These are phyloP conservation scores for Lumnitzera racemosa DNA, from an alignment of 345 rosid genomes.

Conservation along the genomic window DNA sequence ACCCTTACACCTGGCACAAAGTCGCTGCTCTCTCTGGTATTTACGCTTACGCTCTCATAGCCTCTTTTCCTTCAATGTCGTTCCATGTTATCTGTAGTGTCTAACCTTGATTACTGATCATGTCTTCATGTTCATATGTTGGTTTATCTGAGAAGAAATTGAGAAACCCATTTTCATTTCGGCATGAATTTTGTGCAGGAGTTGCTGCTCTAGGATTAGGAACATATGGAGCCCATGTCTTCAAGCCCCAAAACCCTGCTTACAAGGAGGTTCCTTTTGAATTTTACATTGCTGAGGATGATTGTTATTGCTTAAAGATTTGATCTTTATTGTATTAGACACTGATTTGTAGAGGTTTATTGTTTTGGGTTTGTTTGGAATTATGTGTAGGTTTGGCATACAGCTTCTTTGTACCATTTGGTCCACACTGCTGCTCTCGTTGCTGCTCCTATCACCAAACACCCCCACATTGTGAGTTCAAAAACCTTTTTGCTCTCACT, in stretches of 20 bases:
- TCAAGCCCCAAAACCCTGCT: constrained; percentile 69
- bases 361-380: constrained; percentile 4
- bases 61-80: too few species aligned
- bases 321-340: neutral
- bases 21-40: constrained; percentile 80
- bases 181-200: constrained; percentile 27
- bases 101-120: neutral
- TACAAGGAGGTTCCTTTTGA: constrained; percentile 58
- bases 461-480: constrained; percentile 55
- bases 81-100: neutral
- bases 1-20: constrained; percentile 76
- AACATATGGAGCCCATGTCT: constrained; percentile 77
- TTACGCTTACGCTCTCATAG: neutral
- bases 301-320: constrained; percentile 1
- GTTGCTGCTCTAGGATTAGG: constrained; percentile 88
- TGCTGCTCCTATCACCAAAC: constrained; percentile 66
- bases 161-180: too few species aligned
- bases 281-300: neutral
- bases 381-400: constrained; percentile 71
- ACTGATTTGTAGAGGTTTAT: neutral
- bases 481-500: neutral
- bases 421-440: constrained; percentile 86
- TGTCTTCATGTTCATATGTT: neutral
- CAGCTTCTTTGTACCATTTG: constrained; percentile 87
- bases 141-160: neutral